Base-by-base conservation (phyloP, 495 filamentous ascomycete species). In the Penicillium roqueforti region DNA sequence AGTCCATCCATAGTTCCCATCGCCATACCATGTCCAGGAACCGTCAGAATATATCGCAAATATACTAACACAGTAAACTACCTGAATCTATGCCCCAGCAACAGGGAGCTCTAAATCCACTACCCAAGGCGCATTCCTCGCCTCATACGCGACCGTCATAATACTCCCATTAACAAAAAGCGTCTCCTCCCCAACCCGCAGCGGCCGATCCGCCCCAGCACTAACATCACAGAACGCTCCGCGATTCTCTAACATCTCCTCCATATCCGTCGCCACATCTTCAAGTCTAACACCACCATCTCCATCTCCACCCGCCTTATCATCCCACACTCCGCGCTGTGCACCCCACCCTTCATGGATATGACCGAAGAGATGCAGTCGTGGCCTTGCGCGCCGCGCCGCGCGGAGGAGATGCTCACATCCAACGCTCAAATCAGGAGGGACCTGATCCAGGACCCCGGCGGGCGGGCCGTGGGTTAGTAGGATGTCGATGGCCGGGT, bases 391-490 rank as follows among this genome's bases (percentile, higher is more conserved):
- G 23, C 76, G 59, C 37, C 52, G 46, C 6, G 75, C 71, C 0
- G 82, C 82, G 1, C 66, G 58, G 7, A 67, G 62, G 11, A 84
- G 61, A 54, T 75, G 65, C 38, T 71, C 60, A 57, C 80, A 83
- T 0, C 80, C 80, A 6, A 78, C 77, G 41, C 70, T 65, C 13
- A 58, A 31, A 7, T 59, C 62, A 0, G 25, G 55, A 4, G 58
- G 59, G 13, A 75, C 72, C 13, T 40, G n/a, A 45, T 91, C 88
- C 4, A 86, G 67, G 2, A 85, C 67, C 0, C 74, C 75, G 4
- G 70, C 58, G 0, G 89, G 87, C 7, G 89, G 89, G 3, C 87
- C 85, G 58, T 93, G 88, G 0, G 88, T 91, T 55, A 92, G 77
- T 38, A 85, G 74, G 3, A 92, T 75, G 56, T 92, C 85, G 11